These are phyloP conservation scores for Acanthamoeba lenticulata DNA, from an alignment of 208 protist genomes.

Conservation along the genomic window DNA sequence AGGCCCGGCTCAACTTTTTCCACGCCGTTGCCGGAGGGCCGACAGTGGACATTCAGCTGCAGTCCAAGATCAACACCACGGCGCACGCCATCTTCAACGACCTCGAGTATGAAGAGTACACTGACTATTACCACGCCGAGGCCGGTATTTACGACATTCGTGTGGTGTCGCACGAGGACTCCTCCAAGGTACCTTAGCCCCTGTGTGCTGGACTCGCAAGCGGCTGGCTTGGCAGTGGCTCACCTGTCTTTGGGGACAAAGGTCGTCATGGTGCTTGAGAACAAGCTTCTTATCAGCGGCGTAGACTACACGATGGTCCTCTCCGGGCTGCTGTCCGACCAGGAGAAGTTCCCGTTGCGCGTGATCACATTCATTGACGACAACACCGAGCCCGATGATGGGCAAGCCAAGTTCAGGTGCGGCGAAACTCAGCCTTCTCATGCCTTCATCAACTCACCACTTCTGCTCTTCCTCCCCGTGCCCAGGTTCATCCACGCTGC, in stretches of 20 bases:
- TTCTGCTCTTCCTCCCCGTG: neutral
- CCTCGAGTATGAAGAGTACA: slow-evolving; percentile 16
- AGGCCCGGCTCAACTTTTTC: neutral
- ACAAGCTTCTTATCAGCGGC: neutral
- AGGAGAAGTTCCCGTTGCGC: slow-evolving; percentile 7
- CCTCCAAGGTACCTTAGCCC: neutral
- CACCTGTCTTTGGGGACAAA: neutral
- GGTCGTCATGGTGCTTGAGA: neutral
- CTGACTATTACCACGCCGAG: neutral
- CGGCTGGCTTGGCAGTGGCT: too few relatives aligned
- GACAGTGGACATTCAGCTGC: neutral
- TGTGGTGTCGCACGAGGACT: neutral
- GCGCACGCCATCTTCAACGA: slow-evolving; percentile 19
- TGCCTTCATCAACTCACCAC: neutral
- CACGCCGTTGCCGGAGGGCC: neutral
- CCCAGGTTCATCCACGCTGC: neutral
- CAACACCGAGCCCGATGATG: neutral
- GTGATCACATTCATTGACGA: neutral
- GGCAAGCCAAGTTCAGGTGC: neutral
- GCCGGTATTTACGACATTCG: neutral
- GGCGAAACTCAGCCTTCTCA: too few relatives aligned
- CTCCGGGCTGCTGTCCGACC: neutral
- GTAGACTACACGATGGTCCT: neutral
- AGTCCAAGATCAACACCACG: neutral
- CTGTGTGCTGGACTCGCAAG: too few relatives aligned